Evolutionary conservation across 2,329 filamentous ascomycete species (phyloP), one percentile per base, ranked within the genome.

Genomic region (Aspergillus fischeri): DNA sequence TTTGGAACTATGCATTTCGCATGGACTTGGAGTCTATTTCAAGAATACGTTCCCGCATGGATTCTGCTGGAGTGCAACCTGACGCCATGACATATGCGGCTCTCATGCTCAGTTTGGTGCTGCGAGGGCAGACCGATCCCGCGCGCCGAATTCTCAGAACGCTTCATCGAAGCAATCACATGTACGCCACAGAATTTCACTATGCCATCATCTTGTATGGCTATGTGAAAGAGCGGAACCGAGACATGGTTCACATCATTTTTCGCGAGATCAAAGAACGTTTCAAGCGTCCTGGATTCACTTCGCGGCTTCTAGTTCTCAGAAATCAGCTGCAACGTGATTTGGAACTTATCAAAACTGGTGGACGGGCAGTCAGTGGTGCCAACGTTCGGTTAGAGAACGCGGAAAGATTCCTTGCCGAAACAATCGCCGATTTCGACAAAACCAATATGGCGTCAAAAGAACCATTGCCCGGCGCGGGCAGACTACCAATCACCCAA

Each of bases 1-100:
- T 97, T 4, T 80, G 82, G 55, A 84, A 88, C 59, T 82, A 91
- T 70, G 90, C 89, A 6, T 76, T 84, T 55, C 80, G 83, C 6
- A 83, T 87, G 55, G 81, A 88, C 59, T 65, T 86, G 28, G 69
- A 77, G 24, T 78, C 77, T n/a, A 78, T 82, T 17, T 78, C 82
- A 61, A 76, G 78, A 53, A 70, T 84, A 3, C 83, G 86, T 62
- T 72, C 75, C 29, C 76, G 77, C 54, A 88, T 89, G 83, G 72
- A 79, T 49, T 67, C 76, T 4, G 70, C 77, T 44, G 72, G 77
- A 0, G 73, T 89, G 32, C 71, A 74, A 29, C 76, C 81, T 9
- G 81, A 88, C 65, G 74, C 70, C 3, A 78, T 81, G 69, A 87
- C 86, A 1, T 88, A 86, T 66, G 80, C 79, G 49, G 81, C 84